Evolutionary conservation across 108 stramenopile genomes (phyloP).

Genomic region (Cyclotella kingstonii): DNA sequence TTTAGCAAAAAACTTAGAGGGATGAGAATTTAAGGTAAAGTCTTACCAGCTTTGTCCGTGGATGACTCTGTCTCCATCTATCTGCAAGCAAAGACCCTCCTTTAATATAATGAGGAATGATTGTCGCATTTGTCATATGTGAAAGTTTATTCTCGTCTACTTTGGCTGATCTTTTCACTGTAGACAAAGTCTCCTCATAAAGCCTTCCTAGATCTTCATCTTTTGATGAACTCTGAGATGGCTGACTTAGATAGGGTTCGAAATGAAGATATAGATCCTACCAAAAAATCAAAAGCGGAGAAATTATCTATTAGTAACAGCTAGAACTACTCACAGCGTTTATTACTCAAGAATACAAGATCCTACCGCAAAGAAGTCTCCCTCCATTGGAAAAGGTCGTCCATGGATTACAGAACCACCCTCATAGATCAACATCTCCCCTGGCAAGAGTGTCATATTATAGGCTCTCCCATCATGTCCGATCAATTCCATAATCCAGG

Average conservation of each 20-base stretch:
- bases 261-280: conserved; percentile 90
- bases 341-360: neutral
- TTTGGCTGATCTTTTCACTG: conserved; percentile 15
- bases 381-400: conserved; percentile 88
- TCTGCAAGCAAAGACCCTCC: conserved; percentile 16
- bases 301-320: neutral
- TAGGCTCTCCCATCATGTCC: conserved; percentile 83
- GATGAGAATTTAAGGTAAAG: neutral
- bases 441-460: conserved; percentile 88
- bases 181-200: conserved; percentile 28
- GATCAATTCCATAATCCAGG: conserved; percentile 89
- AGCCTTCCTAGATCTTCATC: conserved; percentile 14
- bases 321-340: neutral
- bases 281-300: neutral
- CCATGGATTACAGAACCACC: conserved; percentile 90
- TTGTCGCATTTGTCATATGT: conserved; percentile 3
- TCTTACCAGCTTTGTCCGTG: conserved; percentile 36
- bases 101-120: conserved; percentile 26
- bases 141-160: conserved; percentile 6
- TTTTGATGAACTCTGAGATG: neutral
- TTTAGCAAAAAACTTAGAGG: neutral
- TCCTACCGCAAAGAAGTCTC: conserved; percentile 49
- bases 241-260: conserved; percentile 58
- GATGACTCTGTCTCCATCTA: conserved; percentile 34
- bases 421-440: conserved; percentile 94